phyloP scores from a whole-genome alignment of 2,329 filamentous ascomycete species.

The Trichoderma breve region DNA sequence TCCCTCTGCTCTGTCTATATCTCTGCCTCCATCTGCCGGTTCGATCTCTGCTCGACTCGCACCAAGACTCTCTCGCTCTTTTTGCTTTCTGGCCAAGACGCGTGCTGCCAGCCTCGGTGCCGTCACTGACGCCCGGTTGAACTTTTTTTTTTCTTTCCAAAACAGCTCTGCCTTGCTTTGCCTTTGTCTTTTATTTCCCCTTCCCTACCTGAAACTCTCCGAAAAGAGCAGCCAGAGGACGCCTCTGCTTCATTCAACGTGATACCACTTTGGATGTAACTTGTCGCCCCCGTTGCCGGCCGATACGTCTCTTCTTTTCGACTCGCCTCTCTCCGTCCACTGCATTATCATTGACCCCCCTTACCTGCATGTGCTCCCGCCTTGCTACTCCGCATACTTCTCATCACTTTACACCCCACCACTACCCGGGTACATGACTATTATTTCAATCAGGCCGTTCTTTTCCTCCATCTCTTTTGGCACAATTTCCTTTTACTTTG shows the following conservation, averaged over 20 bases:
- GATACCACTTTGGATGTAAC: conserved; percentile 38
- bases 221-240: background rate
- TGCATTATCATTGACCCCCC: conserved; percentile 38
- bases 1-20: conserved; percentile 20
- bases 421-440: conserved; percentile 31
- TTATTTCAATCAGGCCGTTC: conserved; percentile 32
- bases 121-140: background rate
- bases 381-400: conserved; percentile 43
- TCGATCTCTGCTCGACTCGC: background rate
- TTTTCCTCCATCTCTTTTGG: conserved; percentile 28
- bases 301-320: conserved; percentile 31
- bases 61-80: background rate
- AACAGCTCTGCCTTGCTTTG: background rate
- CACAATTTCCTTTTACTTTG: conserved; percentile 21
- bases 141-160: background rate
- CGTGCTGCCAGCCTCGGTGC: conserved; percentile 12
- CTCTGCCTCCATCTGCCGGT: background rate
- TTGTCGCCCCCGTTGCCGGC: conserved; percentile 32
- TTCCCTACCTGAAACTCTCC: background rate
- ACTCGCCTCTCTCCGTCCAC: conserved; percentile 32
- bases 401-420: conserved; percentile 38
- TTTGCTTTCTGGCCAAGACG: conserved; percentile 8
- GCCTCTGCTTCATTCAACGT: conserved; percentile 31
- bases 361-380: conserved; percentile 47
- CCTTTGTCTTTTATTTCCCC: background rate